Evolutionary conservation across 2,329 filamentous ascomycete species (phyloP).

Genomic region (Phaeomoniella chlamydospora): DNA sequence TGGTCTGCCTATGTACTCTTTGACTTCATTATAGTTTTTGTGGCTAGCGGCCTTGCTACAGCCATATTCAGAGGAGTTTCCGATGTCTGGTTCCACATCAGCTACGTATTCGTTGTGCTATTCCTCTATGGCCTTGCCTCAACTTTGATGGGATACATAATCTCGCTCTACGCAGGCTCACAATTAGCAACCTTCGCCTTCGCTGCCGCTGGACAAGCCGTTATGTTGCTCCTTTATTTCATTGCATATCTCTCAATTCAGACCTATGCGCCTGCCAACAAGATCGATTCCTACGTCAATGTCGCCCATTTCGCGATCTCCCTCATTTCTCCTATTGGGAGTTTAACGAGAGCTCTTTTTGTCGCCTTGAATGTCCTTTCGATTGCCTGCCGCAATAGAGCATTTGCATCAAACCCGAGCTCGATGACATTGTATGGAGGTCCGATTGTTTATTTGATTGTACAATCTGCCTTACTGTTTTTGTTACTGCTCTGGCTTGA

Average conservation of each 20-base stretch:
- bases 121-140: slow-evolving; percentile 69
- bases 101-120: slow-evolving; percentile 70
- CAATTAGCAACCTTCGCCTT: slow-evolving; percentile 78
- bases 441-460: slow-evolving; percentile 66
- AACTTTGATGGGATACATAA: slow-evolving; percentile 61
- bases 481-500: slow-evolving; percentile 65
- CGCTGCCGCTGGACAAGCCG: slow-evolving; percentile 60
- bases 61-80: slow-evolving; percentile 52
- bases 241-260: slow-evolving; percentile 58
- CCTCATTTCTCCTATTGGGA: slow-evolving; percentile 61
- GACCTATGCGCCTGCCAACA: slow-evolving; percentile 57
- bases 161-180: slow-evolving; percentile 65
- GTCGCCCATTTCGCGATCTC: slow-evolving; percentile 64
- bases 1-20: slow-evolving; percentile 76
- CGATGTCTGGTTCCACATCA: slow-evolving; percentile 59
- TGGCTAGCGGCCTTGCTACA: slow-evolving; percentile 50
- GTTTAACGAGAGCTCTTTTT: slow-evolving; percentile 59
- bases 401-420: slow-evolving; percentile 53
- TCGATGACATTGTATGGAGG: slow-evolving; percentile 64
- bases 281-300: slow-evolving; percentile 52
- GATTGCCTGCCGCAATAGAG: slow-evolving; percentile 51
- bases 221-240: slow-evolving; percentile 57
- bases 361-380: slow-evolving; percentile 74
- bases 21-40: slow-evolving; percentile 61
- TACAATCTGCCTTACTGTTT: slow-evolving; percentile 61